Evolutionary conservation across 2,329 filamentous ascomycete genomes (phyloP).

Genomic region (Leptographium radiaticola): DNA sequence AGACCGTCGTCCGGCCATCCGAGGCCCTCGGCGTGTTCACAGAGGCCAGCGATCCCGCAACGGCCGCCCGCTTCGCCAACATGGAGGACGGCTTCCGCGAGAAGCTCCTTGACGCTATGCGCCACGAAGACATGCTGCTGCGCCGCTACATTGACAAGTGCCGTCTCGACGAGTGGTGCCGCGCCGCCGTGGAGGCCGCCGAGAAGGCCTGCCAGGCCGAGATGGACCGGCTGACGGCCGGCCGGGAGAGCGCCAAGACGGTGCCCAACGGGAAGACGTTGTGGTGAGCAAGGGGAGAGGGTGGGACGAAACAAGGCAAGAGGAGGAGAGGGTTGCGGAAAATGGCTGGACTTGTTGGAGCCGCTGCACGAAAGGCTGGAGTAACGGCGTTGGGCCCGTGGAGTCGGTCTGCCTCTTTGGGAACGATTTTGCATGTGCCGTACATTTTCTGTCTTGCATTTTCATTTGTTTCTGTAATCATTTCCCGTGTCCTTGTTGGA

Average conservation of each 20-base stretch:
- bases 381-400: too few relatives aligned
- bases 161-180: slow-evolving; percentile 55
- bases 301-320: neutral
- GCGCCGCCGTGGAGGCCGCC: slow-evolving; percentile 14
- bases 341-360: neutral
- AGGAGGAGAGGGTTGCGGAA: neutral
- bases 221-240: slow-evolving; percentile 10
- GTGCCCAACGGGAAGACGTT: neutral
- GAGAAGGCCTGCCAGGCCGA: slow-evolving; percentile 16
- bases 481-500: too few relatives aligned
- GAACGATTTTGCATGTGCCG: too few relatives aligned
- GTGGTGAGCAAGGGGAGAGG: neutral
- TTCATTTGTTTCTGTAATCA: too few relatives aligned
- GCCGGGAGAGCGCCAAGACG: too few relatives aligned
- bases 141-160: slow-evolving; percentile 52
- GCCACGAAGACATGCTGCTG: slow-evolving; percentile 56
- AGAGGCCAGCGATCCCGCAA: slow-evolving; percentile 40
- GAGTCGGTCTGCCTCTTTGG: too few relatives aligned
- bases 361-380: neutral
- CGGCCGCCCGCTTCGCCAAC: slow-evolving; percentile 32
- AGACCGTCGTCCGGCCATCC: slow-evolving; percentile 34
- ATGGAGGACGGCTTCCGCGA: slow-evolving; percentile 51
- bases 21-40: slow-evolving; percentile 47
- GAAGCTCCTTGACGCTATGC: slow-evolving; percentile 58
- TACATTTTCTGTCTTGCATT: too few relatives aligned